Conservation (phyloP, 2,329 filamentous ascomycete genomes). For the Aspergillus sp. region DNA sequence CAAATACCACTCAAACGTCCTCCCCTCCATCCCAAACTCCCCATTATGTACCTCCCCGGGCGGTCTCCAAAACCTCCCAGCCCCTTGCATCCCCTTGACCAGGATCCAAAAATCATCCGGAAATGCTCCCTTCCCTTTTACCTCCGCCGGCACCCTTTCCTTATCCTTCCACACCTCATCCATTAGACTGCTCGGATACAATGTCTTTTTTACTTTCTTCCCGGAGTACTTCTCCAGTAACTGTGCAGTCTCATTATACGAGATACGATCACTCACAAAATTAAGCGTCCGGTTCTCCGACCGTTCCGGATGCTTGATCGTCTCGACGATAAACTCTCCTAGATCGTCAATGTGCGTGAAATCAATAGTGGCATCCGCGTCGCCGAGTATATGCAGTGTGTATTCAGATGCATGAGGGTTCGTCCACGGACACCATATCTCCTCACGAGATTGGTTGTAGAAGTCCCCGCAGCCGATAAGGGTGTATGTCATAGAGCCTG, state of each 20-base stretch:
- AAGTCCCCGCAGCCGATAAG: slow-evolving; percentile 36
- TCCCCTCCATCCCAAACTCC: background rate
- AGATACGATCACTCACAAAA: slow-evolving; percentile 28
- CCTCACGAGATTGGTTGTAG: slow-evolving; percentile 33
- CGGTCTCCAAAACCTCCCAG: slow-evolving; percentile 24
- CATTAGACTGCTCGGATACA: slow-evolving; percentile 20
- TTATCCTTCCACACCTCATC: slow-evolving; percentile 19
- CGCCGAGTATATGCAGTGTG: slow-evolving; percentile 27
- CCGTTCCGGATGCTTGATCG: slow-evolving; percentile 24
- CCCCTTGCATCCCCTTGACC: slow-evolving; percentile 26
- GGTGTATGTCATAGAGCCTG: slow-evolving; percentile 32
- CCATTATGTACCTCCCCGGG: slow-evolving; percentile 23
- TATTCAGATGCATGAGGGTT: slow-evolving; percentile 21
- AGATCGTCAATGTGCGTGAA: slow-evolving; percentile 31
- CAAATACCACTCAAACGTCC: background rate
- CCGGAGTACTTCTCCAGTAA: slow-evolving; percentile 24
- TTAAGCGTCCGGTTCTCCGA: slow-evolving; percentile 27
- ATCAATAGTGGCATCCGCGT: slow-evolving; percentile 26
- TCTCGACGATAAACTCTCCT: slow-evolving; percentile 28
- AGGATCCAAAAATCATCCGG: slow-evolving; percentile 30
- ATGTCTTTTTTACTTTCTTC: slow-evolving; percentile 17
- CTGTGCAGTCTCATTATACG: slow-evolving; percentile 23
- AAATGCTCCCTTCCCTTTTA: slow-evolving; percentile 19
- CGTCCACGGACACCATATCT: slow-evolving; percentile 31
- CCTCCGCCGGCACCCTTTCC: slow-evolving; percentile 16